Percentiles rank a stretch among this genome's conserved stretches.
Evolutionary conservation across 1,139 yeast genomes (phyloP).

Genomic region (Geotrichum histeridarum): DNA sequence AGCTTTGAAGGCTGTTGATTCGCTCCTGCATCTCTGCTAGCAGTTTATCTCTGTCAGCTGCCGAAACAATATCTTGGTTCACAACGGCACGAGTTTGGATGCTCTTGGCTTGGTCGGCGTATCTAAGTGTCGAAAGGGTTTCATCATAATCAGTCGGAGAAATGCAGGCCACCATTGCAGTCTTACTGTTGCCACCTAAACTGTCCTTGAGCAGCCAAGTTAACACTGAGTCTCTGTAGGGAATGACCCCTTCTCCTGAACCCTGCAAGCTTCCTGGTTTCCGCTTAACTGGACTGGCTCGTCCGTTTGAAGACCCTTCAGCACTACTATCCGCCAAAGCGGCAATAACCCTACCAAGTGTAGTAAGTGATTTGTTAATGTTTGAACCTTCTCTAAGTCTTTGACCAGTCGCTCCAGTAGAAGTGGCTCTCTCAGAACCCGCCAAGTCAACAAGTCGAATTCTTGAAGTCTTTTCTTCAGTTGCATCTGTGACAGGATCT

Average conservation of each 20-base stretch:
- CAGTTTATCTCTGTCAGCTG: conserved; percentile 38
- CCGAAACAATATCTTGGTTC: conserved; percentile 43
- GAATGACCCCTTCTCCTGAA: conserved; percentile 42
- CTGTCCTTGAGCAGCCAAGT: conserved; percentile 71
- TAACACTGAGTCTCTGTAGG: conserved; percentile 67
- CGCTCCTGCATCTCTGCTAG: conserved; percentile 42
- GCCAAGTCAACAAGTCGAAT: conserved; percentile 74
- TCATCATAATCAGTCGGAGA: conserved; percentile 76
- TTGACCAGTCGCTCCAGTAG: conserved; percentile 61
- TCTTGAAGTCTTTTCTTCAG: conserved; percentile 57
- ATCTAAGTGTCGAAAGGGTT: conserved; percentile 63
- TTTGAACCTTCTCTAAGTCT: conserved; percentile 68
- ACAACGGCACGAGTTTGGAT: conserved; percentile 58
- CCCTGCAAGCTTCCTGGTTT: conserved; percentile 1
- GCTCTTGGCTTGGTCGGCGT: conserved; percentile 69
- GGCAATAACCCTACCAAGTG: conserved; percentile 69
- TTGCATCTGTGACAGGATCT: conserved; percentile 42
- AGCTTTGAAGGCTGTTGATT: conserved; percentile 38
- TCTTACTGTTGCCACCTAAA: conserved; percentile 69
- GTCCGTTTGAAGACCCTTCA: conserved; percentile 1
- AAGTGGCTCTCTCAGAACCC: conserved; percentile 66
- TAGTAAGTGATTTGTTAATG: conserved; percentile 70
- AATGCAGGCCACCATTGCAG: conserved; percentile 70
- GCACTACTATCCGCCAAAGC: conserved; percentile 44
- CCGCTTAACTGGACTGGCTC: conserved; percentile 7